These are phyloP conservation scores for Neopestalotiopsis clavispora DNA, from an alignment of 2,329 filamentous ascomycete genomes.

Conservation along the genomic window DNA sequence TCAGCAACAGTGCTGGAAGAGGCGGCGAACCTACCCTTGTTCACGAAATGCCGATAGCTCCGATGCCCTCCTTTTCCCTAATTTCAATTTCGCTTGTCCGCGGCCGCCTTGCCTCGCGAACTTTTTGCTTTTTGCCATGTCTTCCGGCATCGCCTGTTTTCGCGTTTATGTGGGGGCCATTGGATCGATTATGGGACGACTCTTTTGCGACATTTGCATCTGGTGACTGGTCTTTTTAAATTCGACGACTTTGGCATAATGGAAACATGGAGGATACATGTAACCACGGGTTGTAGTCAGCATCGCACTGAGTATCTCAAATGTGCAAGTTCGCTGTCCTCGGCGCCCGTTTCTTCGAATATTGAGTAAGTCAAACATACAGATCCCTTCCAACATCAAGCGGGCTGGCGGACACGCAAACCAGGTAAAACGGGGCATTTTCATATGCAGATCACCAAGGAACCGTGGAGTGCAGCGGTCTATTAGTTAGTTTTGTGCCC, in stretches of 20 bases:
- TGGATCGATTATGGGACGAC: slow-evolving; percentile 13
- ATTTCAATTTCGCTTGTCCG: slow-evolving; percentile 16
- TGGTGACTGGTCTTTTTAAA: neutral
- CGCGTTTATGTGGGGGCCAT: neutral
- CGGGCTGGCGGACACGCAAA: neutral
- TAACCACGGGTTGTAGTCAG: neutral
- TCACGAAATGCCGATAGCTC: slow-evolving; percentile 11
- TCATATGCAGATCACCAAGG: neutral
- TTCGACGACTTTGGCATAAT: neutral
- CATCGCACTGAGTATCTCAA: neutral
- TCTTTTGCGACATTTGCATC: neutral
- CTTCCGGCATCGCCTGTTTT: slow-evolving; percentile 14
- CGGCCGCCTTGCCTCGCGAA: neutral
- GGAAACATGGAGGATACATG: neutral
- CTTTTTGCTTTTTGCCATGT: slow-evolving; percentile 6
- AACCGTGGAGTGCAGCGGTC: neutral
- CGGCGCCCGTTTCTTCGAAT: neutral
- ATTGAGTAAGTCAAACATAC: neutral
- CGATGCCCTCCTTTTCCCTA: slow-evolving; percentile 12
- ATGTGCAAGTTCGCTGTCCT: neutral
- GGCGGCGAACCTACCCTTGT: neutral
- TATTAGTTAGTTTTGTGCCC: neutral
- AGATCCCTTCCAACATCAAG: neutral
- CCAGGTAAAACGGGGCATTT: neutral
- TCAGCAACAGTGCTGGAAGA: neutral